Percentiles rank a stretch among this genome's conserved stretches.
These are phyloP conservation scores for Coemansia brasiliensis DNA, from an alignment of 192 early-diverging fungal genomes.

Conservation along the genomic window DNA sequence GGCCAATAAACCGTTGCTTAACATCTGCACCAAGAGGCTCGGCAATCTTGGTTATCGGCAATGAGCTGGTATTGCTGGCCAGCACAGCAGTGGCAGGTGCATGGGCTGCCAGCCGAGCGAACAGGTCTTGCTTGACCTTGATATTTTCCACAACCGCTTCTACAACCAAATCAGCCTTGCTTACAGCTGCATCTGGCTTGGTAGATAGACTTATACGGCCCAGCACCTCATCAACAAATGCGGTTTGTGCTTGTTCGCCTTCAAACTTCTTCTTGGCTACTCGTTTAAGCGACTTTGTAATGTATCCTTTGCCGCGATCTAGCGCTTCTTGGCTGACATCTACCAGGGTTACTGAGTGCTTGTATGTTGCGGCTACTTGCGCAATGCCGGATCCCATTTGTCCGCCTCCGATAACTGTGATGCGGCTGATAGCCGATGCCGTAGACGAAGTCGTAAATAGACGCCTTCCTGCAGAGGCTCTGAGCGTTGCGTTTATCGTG, in stretches of 20 bases:
- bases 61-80: slow-evolving; percentile 89
- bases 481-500: too few relatives aligned
- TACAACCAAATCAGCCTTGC: slow-evolving; percentile 76
- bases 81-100: slow-evolving; percentile 77
- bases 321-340: slow-evolving; percentile 73
- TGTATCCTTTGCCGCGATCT: slow-evolving; percentile 79
- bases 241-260: slow-evolving; percentile 65
- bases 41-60: slow-evolving; percentile 84
- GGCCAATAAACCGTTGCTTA: slow-evolving; percentile 69
- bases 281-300: slow-evolving; percentile 78
- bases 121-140: slow-evolving; percentile 80
- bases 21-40: slow-evolving; percentile 58
- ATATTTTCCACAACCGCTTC: slow-evolving; percentile 98
- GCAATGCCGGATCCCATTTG: slow-evolving; percentile 88
- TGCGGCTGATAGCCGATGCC: slow-evolving; percentile 27
- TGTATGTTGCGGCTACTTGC: slow-evolving; percentile 81
- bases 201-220: slow-evolving; percentile 68
- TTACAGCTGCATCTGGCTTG: slow-evolving; percentile 62
- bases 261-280: slow-evolving; percentile 88
- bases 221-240: slow-evolving; percentile 72
- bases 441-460: slow-evolving; percentile 2
- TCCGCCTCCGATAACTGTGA: slow-evolving; percentile 86
- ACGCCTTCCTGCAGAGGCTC: background rate
- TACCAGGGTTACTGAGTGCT: slow-evolving; percentile 83
- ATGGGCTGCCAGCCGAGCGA: slow-evolving; percentile 66